phyloP scores from a whole-genome alignment of 1,284 basidiomycete species.

The Cryptococcus sp. region DNA sequence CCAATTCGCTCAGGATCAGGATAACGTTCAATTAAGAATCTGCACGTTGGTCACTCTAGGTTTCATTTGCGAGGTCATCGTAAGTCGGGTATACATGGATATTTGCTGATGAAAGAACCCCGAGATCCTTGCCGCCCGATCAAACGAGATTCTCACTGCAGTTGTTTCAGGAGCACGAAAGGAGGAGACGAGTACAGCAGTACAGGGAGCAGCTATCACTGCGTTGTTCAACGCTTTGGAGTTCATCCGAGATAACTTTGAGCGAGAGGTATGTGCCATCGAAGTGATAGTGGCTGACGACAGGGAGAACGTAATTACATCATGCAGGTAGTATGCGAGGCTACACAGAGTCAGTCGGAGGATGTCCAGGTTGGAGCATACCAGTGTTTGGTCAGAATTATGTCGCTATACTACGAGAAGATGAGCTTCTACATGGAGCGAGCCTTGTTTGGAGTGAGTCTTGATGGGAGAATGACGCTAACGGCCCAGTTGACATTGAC shows the following conservation, averaged over 20 bases:
- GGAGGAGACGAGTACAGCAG: constrained; percentile 88
- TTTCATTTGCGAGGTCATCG: constrained; percentile 93
- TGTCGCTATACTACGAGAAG: constrained; percentile 98
- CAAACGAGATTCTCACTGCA: constrained; percentile 97
- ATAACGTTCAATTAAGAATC: constrained; percentile 75
- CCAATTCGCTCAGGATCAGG: constrained; percentile 74
- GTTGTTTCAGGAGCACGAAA: constrained; percentile 97
- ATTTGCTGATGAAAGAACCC: constrained; percentile 62
- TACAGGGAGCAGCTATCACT: constrained; percentile 91
- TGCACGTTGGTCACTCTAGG: constrained; percentile 92
- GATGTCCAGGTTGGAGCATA: constrained; percentile 88
- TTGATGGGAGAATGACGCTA: constrained; percentile 15
- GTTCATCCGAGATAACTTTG: constrained; percentile 97
- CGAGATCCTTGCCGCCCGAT: constrained; percentile 78
- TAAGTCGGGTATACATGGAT: constrained; percentile 52
- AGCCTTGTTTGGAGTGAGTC: constrained; percentile 86
- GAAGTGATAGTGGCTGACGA: constrained; percentile 7
- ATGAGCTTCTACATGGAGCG: constrained; percentile 99
- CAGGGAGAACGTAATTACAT: constrained; percentile 99
- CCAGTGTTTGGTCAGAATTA: constrained; percentile 92
- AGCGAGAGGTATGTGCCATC: constrained; percentile 68
- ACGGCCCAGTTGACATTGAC: constrained; percentile 83
- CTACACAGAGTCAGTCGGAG: constrained; percentile 77
- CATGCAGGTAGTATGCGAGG: constrained; percentile 99
- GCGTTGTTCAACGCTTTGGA: constrained; percentile 94